Evolutionary conservation across 164 flowering plant genomes (phyloP), one percentile per base, ranked within the genome.

Genomic region (Houttuynia cordata): DNA sequence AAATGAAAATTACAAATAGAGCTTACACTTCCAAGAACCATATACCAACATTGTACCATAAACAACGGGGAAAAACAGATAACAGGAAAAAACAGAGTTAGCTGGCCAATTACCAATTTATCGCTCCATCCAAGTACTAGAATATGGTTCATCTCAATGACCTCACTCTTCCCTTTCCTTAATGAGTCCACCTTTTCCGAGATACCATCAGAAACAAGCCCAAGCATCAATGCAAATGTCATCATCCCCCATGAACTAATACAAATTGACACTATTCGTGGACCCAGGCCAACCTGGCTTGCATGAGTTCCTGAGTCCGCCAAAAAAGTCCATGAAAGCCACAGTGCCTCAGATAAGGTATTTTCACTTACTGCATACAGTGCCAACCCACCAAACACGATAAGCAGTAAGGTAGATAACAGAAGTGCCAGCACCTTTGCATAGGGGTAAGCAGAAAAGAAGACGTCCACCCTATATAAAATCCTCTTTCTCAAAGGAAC

Each of bases 111-210:
- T 57, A 91, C 97, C 96, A 91, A 68, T 75, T 91, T 91, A 75
- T 91, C 96, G 76, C 96, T 91, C 97, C 97, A 91, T 67, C 97
- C 97, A 71, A 91, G 96, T 71, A 91, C 79, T 30, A 91, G 73
- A 62, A 88, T 77, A 68, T 91, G 97, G 69, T 86, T 81, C 57
- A 71, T 86, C 70, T 91, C 97, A 65, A 91, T 86, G 53, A 88
- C 96, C 80, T 91, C 97, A 73, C 97, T 88, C 75, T 84, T 88
- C 61, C 97, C 97, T 74, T 91, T 91, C 51, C 97, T 74, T 66
- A 83, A 69, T 25, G 96, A 91, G 69, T 91, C 97, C 54, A 91
- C 90, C 74, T 85, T 91, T 71, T 88, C 96, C 20, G 97, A 83
- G 56, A 91, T 91, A 21, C 94, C 94, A 81, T 91, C 97, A 67